Percentiles rank a stretch among this genome's conserved stretches.
Evolutionary conservation across 2,329 filamentous ascomycete species (phyloP).

Genomic region (Curvularia lunata): DNA sequence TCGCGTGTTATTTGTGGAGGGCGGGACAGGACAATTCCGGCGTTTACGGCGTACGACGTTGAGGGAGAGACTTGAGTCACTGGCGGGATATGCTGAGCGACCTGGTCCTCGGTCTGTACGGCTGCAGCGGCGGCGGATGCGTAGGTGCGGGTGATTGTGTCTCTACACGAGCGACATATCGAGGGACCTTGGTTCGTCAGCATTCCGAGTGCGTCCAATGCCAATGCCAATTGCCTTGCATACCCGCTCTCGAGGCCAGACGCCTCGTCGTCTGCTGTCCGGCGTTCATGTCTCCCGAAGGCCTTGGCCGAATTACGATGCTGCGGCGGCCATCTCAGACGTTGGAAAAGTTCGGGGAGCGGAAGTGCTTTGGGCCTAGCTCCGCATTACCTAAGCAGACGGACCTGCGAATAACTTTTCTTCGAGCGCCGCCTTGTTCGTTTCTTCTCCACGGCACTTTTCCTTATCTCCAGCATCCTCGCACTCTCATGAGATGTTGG

Average conservation of each 20-base stretch:
- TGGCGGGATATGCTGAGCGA: constrained; percentile 42
- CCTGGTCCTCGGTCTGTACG: constrained; percentile 43
- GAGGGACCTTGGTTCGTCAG: constrained; percentile 49
- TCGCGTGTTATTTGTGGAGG: constrained; percentile 85
- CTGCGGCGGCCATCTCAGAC: constrained; percentile 19
- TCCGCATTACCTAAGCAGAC: constrained; percentile 23
- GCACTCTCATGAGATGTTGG: constrained; percentile 70
- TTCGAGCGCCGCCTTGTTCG: constrained; percentile 24
- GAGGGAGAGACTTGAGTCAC: constrained; percentile 49
- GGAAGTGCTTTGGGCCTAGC: constrained; percentile 40
- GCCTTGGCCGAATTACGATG: constrained; percentile 16
- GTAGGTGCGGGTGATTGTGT: constrained; percentile 48
- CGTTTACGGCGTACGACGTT: constrained; percentile 55
- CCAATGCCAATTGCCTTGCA: constrained; percentile 6
- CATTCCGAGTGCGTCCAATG: constrained; percentile 2
- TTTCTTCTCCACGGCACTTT: constrained; percentile 66
- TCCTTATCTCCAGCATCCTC: constrained; percentile 93
- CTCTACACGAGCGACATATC: constrained; percentile 56
- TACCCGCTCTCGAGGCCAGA: constrained; percentile 51
- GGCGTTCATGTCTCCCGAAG: constrained; percentile 49
- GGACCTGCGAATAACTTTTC: constrained; percentile 26
- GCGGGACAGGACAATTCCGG: constrained; percentile 84
- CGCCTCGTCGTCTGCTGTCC: constrained; percentile 55
- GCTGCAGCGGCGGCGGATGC: constrained; percentile 47
- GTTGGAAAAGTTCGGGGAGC: constrained; percentile 41